phyloP scores from a whole-genome alignment of 176 grass and related monocot species.

The Avena sativa region DNA sequence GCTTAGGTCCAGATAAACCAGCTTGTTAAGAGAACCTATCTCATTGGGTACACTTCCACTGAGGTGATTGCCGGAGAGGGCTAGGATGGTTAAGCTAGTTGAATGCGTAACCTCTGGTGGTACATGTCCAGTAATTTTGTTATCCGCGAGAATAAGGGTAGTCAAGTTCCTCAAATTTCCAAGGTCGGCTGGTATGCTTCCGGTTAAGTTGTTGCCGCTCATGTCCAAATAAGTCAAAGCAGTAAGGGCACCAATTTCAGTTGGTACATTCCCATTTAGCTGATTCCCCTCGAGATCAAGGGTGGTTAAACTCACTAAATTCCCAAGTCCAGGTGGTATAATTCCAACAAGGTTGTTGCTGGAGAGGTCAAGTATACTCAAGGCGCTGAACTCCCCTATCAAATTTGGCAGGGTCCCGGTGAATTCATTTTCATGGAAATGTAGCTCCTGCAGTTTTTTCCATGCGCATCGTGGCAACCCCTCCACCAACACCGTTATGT shows the following conservation, averaged over 20 bases:
- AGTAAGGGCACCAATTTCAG: background rate
- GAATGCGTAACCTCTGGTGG: background rate
- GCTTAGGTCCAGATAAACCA: background rate
- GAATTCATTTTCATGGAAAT: background rate
- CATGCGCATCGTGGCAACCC: background rate
- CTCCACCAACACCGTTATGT: constrained; percentile 11
- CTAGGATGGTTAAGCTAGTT: background rate
- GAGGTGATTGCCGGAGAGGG: background rate
- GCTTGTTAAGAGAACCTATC: background rate
- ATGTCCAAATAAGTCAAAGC: background rate
- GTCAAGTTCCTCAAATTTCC: background rate
- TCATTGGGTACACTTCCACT: background rate
- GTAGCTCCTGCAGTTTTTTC: constrained; percentile 4
- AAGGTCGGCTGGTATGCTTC: background rate
- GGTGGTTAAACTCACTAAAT: background rate
- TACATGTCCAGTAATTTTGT: background rate
- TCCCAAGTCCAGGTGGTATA: background rate
- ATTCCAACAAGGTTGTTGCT: background rate
- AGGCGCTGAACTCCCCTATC: background rate
- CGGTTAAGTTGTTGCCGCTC: background rate
- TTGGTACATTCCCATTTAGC: background rate
- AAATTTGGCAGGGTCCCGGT: constrained; percentile 24
- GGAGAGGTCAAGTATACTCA: constrained; percentile 18
- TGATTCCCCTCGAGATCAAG: background rate
- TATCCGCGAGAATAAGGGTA: background rate